These are phyloP conservation scores for Fusarium pilosicola DNA, from an alignment of 2,329 filamentous ascomycete genomes.

Conservation along the genomic window DNA sequence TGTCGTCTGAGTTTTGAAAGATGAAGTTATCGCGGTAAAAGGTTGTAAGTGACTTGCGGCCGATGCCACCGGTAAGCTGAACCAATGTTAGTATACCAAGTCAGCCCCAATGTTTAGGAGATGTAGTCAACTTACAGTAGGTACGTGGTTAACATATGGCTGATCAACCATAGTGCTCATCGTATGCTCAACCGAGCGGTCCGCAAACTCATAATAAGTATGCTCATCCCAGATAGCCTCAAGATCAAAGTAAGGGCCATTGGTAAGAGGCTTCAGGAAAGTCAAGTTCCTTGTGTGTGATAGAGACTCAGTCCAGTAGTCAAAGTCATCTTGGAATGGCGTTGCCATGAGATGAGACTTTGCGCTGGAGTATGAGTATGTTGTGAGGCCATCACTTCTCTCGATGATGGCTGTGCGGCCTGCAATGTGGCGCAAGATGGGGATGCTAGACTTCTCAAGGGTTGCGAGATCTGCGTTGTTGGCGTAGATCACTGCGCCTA, in stretches of 20 bases:
- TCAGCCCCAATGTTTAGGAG: rapidly evolving
- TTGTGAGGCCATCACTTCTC: neutral
- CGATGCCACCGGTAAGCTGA: slow-evolving; percentile 73
- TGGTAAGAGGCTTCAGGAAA: slow-evolving; percentile 71
- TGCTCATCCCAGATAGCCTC: slow-evolving; percentile 85
- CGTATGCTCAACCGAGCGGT: slow-evolving; percentile 74
- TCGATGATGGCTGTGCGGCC: slow-evolving; percentile 2
- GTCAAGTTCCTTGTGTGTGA: slow-evolving; percentile 73
- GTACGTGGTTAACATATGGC: slow-evolving; percentile 82
- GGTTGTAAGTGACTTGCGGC: slow-evolving; percentile 66
- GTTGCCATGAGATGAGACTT: slow-evolving; percentile 55
- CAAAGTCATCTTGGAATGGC: slow-evolving; percentile 61
- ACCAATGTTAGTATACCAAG: rapidly evolving
- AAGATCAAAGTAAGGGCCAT: slow-evolving; percentile 76
- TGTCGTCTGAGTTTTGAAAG: slow-evolving; percentile 75
- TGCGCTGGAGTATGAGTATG: slow-evolving; percentile 54
- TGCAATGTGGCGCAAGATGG: slow-evolving; percentile 32
- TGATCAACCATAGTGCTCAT: slow-evolving; percentile 86
- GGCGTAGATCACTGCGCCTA: slow-evolving; percentile 35
- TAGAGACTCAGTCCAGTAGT: slow-evolving; percentile 64
- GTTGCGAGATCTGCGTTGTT: neutral
- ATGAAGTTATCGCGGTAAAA: slow-evolving; percentile 83
- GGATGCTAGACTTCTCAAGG: slow-evolving; percentile 3
- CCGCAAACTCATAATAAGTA: slow-evolving; percentile 75
- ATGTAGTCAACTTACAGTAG: slow-evolving; percentile 61